Base-by-base conservation (phyloP, 495 filamentous ascomycete genomes). In the Penicillium bovifimosum region DNA sequence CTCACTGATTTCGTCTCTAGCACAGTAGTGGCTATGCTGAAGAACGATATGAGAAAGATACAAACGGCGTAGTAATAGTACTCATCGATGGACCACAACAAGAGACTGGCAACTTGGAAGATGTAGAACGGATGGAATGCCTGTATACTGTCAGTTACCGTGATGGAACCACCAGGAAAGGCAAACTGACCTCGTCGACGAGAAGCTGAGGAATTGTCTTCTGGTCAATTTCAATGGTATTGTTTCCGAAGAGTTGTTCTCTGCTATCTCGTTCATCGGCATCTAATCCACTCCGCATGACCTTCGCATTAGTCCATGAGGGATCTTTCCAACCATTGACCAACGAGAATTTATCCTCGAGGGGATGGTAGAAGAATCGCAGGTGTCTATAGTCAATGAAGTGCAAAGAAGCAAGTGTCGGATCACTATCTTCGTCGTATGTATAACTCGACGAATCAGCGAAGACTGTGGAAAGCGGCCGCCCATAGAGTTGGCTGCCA, bases 21-120 rank as follows among this genome's bases (percentile, higher is more conserved):
- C 17, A 99, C 75, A 0, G 92, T 96, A 1, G 89, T 86, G 13
- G 80, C 83, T 58, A 99, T 96, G 69, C 92, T 96, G 54, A 89
- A 84, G 31, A 90, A 76, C 0, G 95, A 99, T 55, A 99, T 99
- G 47, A 95, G 59, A 57, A 99, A 95, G 53, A 99, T 99, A 66
- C 91, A 96, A 27, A 82, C 77, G 28, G 95, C 95, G 74, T 99
- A 99, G 65, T 96, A 97, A 59, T 96, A 97, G 61, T 99, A 99
- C 57, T 91, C 74, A 61, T 99, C 95, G 27, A 96, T 54, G 13
- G 91, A 95, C 95, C 95, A 99, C 5, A 99, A 84, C 41, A 93
- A 66, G 49, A 99, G 73, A 73, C 95, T 97, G 29, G 90, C 91
- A 60, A 99, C 84, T 65, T 99, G 95, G 69, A 99, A 99, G 32